These are phyloP conservation scores for Phytophthora fragariaefolia DNA, from an alignment of 352 stramenopile genomes.

Conservation along the genomic window DNA sequence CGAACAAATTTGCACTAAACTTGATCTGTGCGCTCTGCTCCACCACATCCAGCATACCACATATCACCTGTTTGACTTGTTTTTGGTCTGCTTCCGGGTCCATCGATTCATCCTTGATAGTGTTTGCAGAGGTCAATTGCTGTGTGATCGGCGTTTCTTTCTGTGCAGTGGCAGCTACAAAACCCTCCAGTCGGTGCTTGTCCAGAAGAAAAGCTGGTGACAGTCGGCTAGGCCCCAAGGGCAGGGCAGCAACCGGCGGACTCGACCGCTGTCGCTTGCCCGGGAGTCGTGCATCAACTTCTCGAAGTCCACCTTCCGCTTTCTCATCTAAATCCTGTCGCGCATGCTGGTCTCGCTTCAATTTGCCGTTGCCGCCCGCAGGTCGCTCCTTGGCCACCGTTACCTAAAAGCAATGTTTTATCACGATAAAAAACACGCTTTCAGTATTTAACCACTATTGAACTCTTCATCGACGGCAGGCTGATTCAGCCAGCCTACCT, in stretches of 20 bases:
- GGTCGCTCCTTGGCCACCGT: constrained; percentile 67
- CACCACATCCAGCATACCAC: constrained; percentile 37
- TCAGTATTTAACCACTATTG: constrained; percentile 1
- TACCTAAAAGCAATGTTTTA: constrained; percentile 47
- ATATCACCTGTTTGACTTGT: constrained; percentile 38
- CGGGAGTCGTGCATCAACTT: constrained; percentile 41
- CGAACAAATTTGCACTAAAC: constrained; percentile 16
- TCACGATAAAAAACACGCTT: not conserved
- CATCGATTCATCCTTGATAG: constrained; percentile 16
- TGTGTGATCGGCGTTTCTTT: constrained; percentile 3
- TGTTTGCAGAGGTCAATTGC: not conserved
- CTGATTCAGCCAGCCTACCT: too few species aligned
- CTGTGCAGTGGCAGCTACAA: constrained; percentile 1
- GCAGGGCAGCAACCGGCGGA: constrained; percentile 33
- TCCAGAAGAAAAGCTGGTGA: constrained; percentile 24
- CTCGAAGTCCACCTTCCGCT: constrained; percentile 11
- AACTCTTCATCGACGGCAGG: too few species aligned
- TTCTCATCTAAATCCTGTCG: constrained; percentile 47
- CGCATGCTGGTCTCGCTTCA: constrained; percentile 73
- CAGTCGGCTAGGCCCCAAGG: constrained; percentile 16
- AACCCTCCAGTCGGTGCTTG: constrained; percentile 17
- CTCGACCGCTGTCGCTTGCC: constrained; percentile 77
- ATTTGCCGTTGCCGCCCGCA: constrained; percentile 51
- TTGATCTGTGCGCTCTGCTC: constrained; percentile 26
- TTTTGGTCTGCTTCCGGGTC: constrained; percentile 3